These are phyloP conservation scores for Anthracocystis walkeri DNA, from an alignment of 1,284 basidiomycete genomes.

Conservation along the genomic window DNA sequence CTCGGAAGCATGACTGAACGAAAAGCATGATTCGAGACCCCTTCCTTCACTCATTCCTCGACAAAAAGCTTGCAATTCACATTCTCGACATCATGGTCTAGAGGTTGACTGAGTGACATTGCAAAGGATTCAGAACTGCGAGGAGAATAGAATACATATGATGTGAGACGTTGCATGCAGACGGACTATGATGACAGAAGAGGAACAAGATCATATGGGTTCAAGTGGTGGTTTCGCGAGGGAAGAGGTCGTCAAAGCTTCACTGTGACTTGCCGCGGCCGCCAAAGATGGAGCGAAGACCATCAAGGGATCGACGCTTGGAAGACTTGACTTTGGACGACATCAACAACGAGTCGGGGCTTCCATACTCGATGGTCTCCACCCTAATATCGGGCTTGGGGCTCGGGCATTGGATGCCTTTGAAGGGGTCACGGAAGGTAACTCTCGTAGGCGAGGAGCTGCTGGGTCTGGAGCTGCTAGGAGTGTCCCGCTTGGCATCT, in stretches of 20 bases:
- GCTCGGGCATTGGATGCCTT: not conserved
- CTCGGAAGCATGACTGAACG: not conserved
- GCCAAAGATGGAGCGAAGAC: constrained; percentile 31
- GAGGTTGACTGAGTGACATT: not conserved
- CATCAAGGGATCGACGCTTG: constrained; percentile 24
- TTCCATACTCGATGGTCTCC: constrained; percentile 24
- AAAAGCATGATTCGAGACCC: not conserved
- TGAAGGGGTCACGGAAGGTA: constrained; percentile 32
- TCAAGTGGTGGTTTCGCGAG: not conserved
- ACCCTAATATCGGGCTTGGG: constrained; percentile 16
- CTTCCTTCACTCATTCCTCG: no score
- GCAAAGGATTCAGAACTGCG: not conserved
- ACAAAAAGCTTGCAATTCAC: not conserved
- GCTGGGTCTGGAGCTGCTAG: not conserved
- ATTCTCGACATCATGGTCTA: not conserved
- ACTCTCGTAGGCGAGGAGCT: constrained; percentile 14
- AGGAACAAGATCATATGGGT: not conserved
- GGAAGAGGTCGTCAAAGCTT: not conserved
- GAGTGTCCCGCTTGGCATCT: not conserved
- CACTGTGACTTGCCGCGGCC: constrained; percentile 25
- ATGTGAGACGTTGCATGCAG: not conserved
- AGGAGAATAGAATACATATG: not conserved
- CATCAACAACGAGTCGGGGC: constrained; percentile 15
- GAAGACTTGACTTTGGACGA: constrained; percentile 6
- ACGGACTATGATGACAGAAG: not conserved